Conservation (phyloP, 192 early-diverging fungal genomes). For the Rhizophagus sp. region DNA sequence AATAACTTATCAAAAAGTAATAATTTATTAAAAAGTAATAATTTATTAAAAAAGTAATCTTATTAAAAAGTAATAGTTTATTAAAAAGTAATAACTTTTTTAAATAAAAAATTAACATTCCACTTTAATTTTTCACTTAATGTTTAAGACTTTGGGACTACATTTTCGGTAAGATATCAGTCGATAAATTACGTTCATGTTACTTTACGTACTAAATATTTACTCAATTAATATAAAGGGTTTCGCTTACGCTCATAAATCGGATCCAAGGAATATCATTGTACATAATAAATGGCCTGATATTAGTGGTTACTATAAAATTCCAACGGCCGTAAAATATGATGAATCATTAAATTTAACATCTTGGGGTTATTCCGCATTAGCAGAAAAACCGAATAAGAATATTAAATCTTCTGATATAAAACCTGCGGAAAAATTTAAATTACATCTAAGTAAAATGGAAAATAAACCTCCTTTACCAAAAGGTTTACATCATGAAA, state of each 20-base stretch:
- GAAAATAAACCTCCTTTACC: constrained; percentile 18
- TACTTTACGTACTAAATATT: too few species aligned
- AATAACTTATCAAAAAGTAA: too few species aligned
- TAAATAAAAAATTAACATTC: too few species aligned
- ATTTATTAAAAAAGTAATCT: too few species aligned
- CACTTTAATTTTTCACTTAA: not conserved
- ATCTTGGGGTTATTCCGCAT: constrained; percentile 5
- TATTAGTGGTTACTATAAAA: not conserved
- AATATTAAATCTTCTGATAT: not conserved
- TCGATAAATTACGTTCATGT: too few species aligned
- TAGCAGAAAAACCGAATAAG: not conserved
- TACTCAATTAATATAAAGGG: not conserved
- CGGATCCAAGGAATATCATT: not conserved
- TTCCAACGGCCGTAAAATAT: not conserved
- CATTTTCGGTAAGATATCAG: not conserved
- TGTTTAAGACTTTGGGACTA: constrained; percentile 1
- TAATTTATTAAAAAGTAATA: too few species aligned
- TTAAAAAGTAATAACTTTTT: too few species aligned
- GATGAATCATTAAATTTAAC: not conserved
- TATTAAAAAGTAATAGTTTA: not conserved
- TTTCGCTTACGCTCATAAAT: not conserved
- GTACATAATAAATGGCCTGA: not conserved
- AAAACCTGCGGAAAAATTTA: constrained; percentile 14
- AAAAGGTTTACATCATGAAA: not conserved
- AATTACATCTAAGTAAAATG: not conserved